phyloP scores from a whole-genome alignment of 1,139 yeast species.

The Eremothecium cymbalariae region DNA sequence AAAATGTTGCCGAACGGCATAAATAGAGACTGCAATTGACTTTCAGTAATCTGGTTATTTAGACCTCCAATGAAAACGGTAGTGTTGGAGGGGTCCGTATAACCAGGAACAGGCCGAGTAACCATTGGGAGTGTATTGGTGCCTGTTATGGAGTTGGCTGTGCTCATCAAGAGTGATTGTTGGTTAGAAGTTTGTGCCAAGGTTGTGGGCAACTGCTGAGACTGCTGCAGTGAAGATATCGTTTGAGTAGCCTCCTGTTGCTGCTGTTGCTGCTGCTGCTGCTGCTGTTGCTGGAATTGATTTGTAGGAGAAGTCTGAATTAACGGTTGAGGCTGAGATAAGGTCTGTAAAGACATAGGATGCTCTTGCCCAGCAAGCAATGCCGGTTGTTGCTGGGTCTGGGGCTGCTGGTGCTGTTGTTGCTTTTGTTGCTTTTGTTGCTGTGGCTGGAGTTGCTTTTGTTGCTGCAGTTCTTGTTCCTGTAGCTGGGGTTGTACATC shows the following conservation, averaged over 20 bases:
- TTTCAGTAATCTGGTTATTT: constrained; percentile 50
- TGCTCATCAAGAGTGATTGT: constrained; percentile 8
- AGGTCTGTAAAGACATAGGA: too few relatives aligned
- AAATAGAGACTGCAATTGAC: constrained; percentile 51
- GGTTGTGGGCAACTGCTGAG: too few relatives aligned
- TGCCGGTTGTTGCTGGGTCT: too few relatives aligned
- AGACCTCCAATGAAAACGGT: constrained; percentile 70
- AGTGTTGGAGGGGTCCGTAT: constrained; percentile 56
- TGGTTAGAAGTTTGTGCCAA: too few relatives aligned
- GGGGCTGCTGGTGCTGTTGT: background rate
- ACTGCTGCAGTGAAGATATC: too few relatives aligned
- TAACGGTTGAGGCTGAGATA: too few relatives aligned
- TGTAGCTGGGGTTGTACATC: constrained; percentile 10
- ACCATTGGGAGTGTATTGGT: constrained; percentile 5
- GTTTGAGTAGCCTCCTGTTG: too few relatives aligned
- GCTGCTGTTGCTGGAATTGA: constrained; percentile 6
- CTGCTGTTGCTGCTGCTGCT: constrained; percentile 4
- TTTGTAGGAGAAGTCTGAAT: too few relatives aligned
- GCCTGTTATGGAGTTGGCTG: constrained; percentile 12
- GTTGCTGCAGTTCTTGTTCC: constrained; percentile 9
- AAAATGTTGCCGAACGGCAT: constrained; percentile 58
- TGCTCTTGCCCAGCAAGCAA: too few relatives aligned
- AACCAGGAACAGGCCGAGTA: constrained; percentile 1
- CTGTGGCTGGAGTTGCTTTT: constrained; percentile 10
- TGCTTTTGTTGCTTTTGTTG: constrained; percentile 9